Evolutionary conservation across 2,329 filamentous ascomycete genomes (phyloP).

Genomic region (Stachybotrys chlorohalonatus): DNA sequence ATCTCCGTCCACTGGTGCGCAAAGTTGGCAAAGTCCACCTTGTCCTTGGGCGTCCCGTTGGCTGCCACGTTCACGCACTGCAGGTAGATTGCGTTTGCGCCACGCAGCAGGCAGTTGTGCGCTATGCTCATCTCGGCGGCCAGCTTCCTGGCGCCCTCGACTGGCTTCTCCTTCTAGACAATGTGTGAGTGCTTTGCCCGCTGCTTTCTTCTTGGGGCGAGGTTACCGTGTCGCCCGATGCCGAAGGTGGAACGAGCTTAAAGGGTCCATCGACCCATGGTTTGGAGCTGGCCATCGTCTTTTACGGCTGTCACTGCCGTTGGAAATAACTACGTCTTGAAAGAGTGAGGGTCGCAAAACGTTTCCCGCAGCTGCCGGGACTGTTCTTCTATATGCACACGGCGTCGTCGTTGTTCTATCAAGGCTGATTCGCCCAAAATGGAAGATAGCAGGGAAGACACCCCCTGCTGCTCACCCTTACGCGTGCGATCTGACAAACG

Average conservation of each 20-base stretch:
- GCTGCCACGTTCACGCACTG: conserved; percentile 23
- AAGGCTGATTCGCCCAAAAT: no score
- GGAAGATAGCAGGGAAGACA: no score
- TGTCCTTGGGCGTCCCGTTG: conserved; percentile 18
- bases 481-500: no score
- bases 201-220: neutral
- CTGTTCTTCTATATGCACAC: no score
- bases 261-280: conserved; percentile 25
- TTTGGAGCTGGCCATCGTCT: conserved; percentile 4
- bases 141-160: conserved; percentile 9
- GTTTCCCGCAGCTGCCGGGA: no score
- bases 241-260: conserved; percentile 16
- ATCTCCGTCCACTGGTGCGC: conserved; percentile 20
- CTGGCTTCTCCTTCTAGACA: conserved; percentile 7
- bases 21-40: conserved; percentile 22
- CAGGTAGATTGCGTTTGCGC: conserved; percentile 27
- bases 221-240: conserved; percentile 12
- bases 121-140: conserved; percentile 22
- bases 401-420: no score
- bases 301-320: neutral
- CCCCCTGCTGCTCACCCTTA: no score
- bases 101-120: conserved; percentile 26
- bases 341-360: no score
- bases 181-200: neutral
- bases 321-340: neutral